Evolutionary conservation across 257 asterid genomes (phyloP), one percentile per base, ranked within the genome.

Genomic region (Rhazya stricta): DNA sequence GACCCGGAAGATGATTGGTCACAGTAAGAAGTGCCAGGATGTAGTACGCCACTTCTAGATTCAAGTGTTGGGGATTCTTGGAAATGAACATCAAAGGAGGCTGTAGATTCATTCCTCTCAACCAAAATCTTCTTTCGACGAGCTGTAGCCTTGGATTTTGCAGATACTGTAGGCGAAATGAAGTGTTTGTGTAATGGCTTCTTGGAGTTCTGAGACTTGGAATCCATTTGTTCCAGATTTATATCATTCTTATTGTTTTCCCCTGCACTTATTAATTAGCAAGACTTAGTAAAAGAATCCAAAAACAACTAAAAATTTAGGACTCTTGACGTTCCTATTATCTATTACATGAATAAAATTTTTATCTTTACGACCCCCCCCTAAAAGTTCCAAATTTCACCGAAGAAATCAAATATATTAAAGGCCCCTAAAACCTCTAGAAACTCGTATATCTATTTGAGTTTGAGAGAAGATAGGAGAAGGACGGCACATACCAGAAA

Each of bases 81-180:
- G 43, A 12, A 19, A 37, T 67, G 84, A 51, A 69, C 30, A 46
- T 81, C 83, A n/a, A 72, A 79, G 25, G 41, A 32, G 45, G 76
- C 71, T n/a, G 62, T 60, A 67, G 81, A 51, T 48, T 79, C 88
- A 37, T 85, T 86, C 68, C 86, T 85, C 45, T 90, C 97, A 1
- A 75, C 84, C 63, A 91, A 78, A 74, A 91, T 74, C 74, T 85
- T 90, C 85, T 79, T 91, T 65, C 86, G 83, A 13, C 87, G 81
- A 62, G 81, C 71, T 37, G 83, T 73, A 71, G 85, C 87, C 78
- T 88, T 88, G 6, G 96, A 86, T 76, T 84, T 78, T 43, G 94
- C 89, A 63, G 96, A 91, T 27, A 86, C 79, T 0, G 96, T 88
- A 72, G 91, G 85, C 42, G 93, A 81, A 92, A 83, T 91, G 84